Conservation (phyloP, 345 rosid species). For the Geranium rotundifolium region DNA sequence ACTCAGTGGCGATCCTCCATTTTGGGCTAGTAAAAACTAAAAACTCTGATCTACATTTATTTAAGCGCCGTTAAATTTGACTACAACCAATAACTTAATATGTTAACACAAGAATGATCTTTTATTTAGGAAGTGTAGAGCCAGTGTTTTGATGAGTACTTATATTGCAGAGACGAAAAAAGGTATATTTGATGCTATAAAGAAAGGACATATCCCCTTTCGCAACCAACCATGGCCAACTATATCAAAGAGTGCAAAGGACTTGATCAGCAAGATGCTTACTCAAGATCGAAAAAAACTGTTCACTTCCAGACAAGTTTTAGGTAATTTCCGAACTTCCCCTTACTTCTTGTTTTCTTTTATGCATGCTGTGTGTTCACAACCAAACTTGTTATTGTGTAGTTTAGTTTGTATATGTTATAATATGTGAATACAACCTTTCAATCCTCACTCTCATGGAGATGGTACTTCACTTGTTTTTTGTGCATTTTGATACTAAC, state of each 20-base stretch:
- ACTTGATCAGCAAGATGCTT: constrained; percentile 64
- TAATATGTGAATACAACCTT: no score
- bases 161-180: constrained; percentile 53
- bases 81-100: no score
- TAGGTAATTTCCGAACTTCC: constrained; percentile 27
- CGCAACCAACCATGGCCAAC: constrained; percentile 70
- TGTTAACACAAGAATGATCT: no score
- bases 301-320: constrained; percentile 62
- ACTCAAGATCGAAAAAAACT: constrained; percentile 56
- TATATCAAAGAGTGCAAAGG: constrained; percentile 73
- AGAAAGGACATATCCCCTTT: constrained; percentile 69
- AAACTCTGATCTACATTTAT: no score
- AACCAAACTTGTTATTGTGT: no score
- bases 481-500: not conserved
- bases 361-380: no score
- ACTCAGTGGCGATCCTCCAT: constrained; percentile 91
- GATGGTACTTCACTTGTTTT: not conserved
- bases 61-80: no score
- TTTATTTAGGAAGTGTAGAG: not conserved
- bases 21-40: constrained; percentile 64
- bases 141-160: not conserved
- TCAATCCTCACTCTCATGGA: not conserved
- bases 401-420: no score
- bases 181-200: constrained; percentile 68
- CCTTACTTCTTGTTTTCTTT: not conserved